Evolutionary conservation across 176 grass and related monocot genomes (phyloP), one percentile per base, ranked within the genome.

Genomic region (Triticum urartu): DNA sequence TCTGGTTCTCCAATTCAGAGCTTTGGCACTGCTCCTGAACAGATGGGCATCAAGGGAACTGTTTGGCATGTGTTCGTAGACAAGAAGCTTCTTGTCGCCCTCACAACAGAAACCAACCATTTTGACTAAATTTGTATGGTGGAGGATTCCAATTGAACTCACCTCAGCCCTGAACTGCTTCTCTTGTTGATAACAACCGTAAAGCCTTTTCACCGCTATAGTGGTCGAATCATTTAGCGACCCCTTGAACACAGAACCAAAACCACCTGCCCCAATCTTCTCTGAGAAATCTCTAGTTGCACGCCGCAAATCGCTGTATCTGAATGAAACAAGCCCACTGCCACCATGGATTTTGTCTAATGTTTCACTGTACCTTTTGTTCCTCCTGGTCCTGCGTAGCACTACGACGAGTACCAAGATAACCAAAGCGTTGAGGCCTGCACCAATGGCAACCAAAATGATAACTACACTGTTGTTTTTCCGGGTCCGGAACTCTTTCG

Each of bases 161-260:
- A 75, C 54, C 35, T 84, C 82, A 9, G 82, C 82, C 11, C 82
- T 75, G 52, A 84, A 84, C 22, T 84, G 69, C 69, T 84, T 84
- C 69, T 84, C 82, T 30, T 25, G 54, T 33, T 84, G 82, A 4
- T 28, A 28, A 21, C 11, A 6, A 30, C 24, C 9, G 6, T 22
- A 20, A 5, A 84, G 82, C 56, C 36, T 84, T 75, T 84, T 75
- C 82, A 75, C 82, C 1, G 68, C 81, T 74, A 84, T 63, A 6
- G n/a, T 9, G 34, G 24, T 62, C 0, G 56, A 64, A 7, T 34
- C 56, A 4, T 4, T n/a, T 33, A 84, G 10, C 1, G 12, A 32
- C 9, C 56, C 82, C 11, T 33, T 84, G 25, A 63, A 84, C 38
- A 84, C 69, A 45, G 69, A 74, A 33, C 82, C 82, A 47, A 84